Evolutionary conservation across 352 stramenopile species (phyloP).

Genomic region (Phytophthora ramorum): DNA sequence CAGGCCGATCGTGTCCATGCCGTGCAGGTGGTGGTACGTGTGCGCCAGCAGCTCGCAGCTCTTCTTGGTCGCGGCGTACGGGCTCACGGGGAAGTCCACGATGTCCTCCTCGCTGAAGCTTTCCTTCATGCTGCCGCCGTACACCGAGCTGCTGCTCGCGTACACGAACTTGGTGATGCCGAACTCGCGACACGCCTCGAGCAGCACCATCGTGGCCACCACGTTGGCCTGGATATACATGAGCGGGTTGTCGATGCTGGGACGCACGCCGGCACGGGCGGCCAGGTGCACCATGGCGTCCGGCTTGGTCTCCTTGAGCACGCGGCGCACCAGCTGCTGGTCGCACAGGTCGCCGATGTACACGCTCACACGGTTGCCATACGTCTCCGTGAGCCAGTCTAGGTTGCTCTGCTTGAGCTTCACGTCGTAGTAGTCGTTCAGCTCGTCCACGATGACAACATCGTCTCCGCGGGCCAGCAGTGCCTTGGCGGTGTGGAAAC

Average conservation of each 20-base stretch:
- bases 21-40: constrained; percentile 98
- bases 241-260: constrained; percentile 97
- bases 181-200: constrained; percentile 93
- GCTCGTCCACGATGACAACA: constrained; percentile 97
- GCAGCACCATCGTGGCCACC: constrained; percentile 92
- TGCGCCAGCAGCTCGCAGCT: constrained; percentile 96
- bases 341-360: constrained; percentile 96
- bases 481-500: constrained; percentile 93
- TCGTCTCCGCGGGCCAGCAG: constrained; percentile 89
- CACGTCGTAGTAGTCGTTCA: constrained; percentile 99
- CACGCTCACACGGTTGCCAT: constrained; percentile 69
- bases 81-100: constrained; percentile 95
- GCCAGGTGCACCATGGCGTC: constrained; percentile 95
- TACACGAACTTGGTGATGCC: constrained; percentile 96
- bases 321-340: constrained; percentile 84
- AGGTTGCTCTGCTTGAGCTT: constrained; percentile 97
- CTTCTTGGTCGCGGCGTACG: constrained; percentile 98
- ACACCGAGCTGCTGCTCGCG: constrained; percentile 95
- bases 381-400: constrained; percentile 70
- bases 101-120: constrained; percentile 92
- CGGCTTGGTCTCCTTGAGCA: constrained; percentile 90
- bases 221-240: constrained; percentile 99
- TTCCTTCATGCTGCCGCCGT: constrained; percentile 93
- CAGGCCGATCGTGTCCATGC: constrained; percentile 94
- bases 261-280: constrained; percentile 95